Conservation (phyloP, 805 yeast genomes). For the Starmera pachycereana region DNA sequence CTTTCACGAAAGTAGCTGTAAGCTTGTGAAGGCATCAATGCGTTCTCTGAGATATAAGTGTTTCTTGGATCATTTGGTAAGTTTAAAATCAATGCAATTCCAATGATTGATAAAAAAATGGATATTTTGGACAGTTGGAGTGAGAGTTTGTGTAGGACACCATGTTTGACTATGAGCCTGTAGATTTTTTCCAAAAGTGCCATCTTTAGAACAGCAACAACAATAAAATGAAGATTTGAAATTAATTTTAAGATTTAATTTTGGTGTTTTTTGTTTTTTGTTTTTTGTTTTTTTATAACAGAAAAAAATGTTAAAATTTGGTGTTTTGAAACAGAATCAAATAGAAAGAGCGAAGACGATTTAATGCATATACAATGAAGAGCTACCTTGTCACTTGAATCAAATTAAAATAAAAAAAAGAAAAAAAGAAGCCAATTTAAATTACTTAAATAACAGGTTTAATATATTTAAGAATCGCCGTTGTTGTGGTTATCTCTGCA, state of each 20-base stretch:
- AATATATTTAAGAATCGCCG: too few relatives aligned
- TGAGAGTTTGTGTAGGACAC: conserved; percentile 36
- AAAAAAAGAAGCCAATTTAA: too few relatives aligned
- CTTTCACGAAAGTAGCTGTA: conserved; percentile 84
- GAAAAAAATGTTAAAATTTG: neutral
- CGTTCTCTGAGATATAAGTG: conserved; percentile 91
- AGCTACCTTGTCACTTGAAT: too few relatives aligned
- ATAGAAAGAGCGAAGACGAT: too few relatives aligned
- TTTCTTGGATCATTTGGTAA: conserved; percentile 74
- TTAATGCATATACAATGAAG: too few relatives aligned
- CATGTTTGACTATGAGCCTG: conserved; percentile 31
- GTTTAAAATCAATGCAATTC: conserved; percentile 47
- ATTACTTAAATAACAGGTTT: too few relatives aligned
- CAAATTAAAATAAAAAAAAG: too few relatives aligned
- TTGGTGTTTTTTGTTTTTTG: neutral
- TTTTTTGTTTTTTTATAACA: too few relatives aligned
- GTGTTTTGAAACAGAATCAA: neutral
- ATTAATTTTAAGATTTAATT: neutral
- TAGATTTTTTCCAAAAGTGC: conserved; percentile 36
- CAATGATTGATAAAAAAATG: conserved; percentile 29
- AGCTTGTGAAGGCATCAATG: conserved; percentile 94
- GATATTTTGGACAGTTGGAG: conserved; percentile 34
- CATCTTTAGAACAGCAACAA: conserved; percentile 21
- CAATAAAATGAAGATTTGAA: too few relatives aligned
- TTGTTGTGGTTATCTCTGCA: too few relatives aligned